These are phyloP conservation scores for Chaetomium olivaceum DNA, from an alignment of 2,329 filamentous ascomycete genomes.

Conservation along the genomic window DNA sequence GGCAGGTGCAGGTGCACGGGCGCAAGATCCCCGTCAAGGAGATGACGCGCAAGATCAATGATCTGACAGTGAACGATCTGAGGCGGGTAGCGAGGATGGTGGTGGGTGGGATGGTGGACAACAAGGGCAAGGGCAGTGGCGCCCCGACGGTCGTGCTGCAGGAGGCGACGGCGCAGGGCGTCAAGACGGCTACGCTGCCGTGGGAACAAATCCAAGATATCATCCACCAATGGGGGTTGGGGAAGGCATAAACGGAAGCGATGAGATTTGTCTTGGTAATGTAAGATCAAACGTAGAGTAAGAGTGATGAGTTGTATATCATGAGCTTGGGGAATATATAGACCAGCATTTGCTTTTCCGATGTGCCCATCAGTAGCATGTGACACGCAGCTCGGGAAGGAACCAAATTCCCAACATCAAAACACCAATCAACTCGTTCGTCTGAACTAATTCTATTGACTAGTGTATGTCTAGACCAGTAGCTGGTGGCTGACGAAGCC, in stretches of 20 bases:
- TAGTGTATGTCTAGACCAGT: not conserved
- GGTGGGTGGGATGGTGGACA: slow-evolving; percentile 73
- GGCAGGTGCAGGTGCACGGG: slow-evolving; percentile 96
- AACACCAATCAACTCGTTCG: not conserved
- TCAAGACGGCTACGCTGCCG: slow-evolving; percentile 65
- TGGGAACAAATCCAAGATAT: slow-evolving; percentile 91
- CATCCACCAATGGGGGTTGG: slow-evolving; percentile 81
- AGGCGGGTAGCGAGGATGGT: slow-evolving; percentile 77
- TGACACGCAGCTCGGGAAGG: not conserved
- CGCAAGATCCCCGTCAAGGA: slow-evolving; percentile 87
- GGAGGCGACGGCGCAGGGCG: slow-evolving; percentile 79
- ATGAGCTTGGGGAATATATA: not conserved
- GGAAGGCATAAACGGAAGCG: slow-evolving; percentile 48
- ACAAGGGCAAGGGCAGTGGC: slow-evolving; percentile 75
- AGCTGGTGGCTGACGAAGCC: not conserved
- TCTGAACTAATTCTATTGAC: not conserved
- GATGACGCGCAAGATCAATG: slow-evolving; percentile 88
- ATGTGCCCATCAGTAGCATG: not conserved
- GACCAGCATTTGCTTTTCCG: not conserved
- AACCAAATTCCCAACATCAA: not conserved
- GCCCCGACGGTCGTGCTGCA: slow-evolving; percentile 93
- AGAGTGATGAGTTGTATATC: not conserved
- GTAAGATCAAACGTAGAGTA: not conserved
- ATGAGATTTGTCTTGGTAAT: not conserved
- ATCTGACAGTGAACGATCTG: slow-evolving; percentile 76